These are phyloP conservation scores for Salix purpurea DNA, from an alignment of 345 rosid genomes.

Conservation along the genomic window DNA sequence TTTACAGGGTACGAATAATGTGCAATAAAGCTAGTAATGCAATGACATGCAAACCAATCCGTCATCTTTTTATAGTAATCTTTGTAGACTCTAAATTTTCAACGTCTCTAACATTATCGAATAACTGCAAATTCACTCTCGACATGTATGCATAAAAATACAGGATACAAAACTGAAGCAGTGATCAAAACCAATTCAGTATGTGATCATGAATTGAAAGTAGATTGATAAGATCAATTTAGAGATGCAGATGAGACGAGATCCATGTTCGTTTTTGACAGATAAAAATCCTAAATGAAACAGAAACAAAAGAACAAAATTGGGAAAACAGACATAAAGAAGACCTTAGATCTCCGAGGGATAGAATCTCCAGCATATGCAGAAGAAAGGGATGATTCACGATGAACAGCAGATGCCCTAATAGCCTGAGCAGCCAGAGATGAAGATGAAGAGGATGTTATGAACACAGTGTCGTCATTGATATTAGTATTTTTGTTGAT, in stretches of 20 bases:
- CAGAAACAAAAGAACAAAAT: background rate
- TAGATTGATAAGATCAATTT: background rate
- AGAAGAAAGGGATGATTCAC: conserved; percentile 45
- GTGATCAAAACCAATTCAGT: background rate
- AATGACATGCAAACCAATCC: background rate
- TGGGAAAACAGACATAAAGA: background rate
- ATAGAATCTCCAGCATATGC: conserved; percentile 45
- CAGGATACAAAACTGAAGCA: background rate
- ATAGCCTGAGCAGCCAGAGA: conserved; percentile 86
- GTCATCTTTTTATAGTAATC: background rate
- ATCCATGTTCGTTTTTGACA: background rate
- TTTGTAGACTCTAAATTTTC: background rate
- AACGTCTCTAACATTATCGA: background rate
- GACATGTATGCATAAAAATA: background rate
- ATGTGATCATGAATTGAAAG: background rate
- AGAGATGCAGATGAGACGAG: background rate
- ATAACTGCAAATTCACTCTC: background rate
- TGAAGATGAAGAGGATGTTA: conserved; percentile 36
- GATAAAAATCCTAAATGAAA: background rate
- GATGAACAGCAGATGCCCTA: conserved; percentile 66
- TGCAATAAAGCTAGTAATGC: background rate
- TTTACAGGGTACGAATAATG: background rate
- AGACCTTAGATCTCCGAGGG: conserved; percentile 55
- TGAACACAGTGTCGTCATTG: conserved; percentile 6
- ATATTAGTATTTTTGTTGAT: conserved; percentile 4